These are phyloP conservation scores for Ogataea dorogensis DNA, from an alignment of 805 yeast genomes.

Conservation along the genomic window DNA sequence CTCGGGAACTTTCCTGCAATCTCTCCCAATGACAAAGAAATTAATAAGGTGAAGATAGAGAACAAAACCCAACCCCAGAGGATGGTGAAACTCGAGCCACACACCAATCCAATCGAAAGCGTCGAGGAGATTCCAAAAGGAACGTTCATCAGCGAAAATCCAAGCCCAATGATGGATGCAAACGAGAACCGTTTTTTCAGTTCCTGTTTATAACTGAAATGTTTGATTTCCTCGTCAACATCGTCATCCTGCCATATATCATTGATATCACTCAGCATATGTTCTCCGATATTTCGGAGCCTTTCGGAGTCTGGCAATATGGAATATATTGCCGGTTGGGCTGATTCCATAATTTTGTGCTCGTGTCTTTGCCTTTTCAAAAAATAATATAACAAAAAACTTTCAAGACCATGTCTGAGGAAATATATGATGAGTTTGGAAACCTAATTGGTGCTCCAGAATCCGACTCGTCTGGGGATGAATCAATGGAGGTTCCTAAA, in stretches of 20 bases:
- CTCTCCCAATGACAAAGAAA: constrained; percentile 73
- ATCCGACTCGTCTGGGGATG: constrained; percentile 37
- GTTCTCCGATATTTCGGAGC: constrained; percentile 28
- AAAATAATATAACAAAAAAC: neutral
- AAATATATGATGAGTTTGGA: constrained; percentile 81
- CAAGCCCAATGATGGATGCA: constrained; percentile 70
- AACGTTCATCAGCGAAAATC: constrained; percentile 79
- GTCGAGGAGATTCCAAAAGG: constrained; percentile 77
- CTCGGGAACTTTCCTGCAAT: constrained; percentile 75
- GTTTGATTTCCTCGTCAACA: constrained; percentile 58
- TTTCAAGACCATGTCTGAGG: constrained; percentile 49
- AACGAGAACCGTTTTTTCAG: constrained; percentile 66
- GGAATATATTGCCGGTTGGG: constrained; percentile 14
- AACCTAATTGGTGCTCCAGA: constrained; percentile 55
- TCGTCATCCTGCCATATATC: constrained; percentile 42
- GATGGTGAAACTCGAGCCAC: constrained; percentile 77
- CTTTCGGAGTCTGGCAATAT: constrained; percentile 20
- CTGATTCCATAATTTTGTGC: constrained; percentile 5
- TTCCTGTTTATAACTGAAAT: constrained; percentile 72
- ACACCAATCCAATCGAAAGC: constrained; percentile 64
- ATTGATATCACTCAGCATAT: constrained; percentile 31
- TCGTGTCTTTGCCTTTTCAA: constrained; percentile 1
- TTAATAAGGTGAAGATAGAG: constrained; percentile 58
- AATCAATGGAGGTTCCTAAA: constrained; percentile 8
- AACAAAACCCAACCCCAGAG: constrained; percentile 73